These are phyloP conservation scores for Pueraria montana DNA, from an alignment of 306 rosid genomes.

Conservation along the genomic window DNA sequence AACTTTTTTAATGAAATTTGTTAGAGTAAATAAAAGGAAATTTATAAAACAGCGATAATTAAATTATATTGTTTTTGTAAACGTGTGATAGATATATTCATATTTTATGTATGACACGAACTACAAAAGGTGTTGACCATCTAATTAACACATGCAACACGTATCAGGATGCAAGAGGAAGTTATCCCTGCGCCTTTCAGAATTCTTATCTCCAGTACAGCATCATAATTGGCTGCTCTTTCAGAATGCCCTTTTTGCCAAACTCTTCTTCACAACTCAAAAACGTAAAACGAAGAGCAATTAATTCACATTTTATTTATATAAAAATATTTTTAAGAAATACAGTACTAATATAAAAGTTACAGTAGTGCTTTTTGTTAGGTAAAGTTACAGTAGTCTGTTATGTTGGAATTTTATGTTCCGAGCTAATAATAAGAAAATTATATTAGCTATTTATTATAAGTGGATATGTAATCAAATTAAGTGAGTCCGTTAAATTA, in stretches of 20 bases:
- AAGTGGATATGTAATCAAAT: too few relatives aligned
- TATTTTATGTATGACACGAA: not conserved
- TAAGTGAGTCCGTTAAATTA: too few relatives aligned
- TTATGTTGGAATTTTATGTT: too few relatives aligned
- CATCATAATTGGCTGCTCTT: not conserved
- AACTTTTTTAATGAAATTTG: not conserved
- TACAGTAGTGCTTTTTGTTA: not conserved
- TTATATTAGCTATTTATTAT: too few relatives aligned
- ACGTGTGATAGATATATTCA: not conserved
- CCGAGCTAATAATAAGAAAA: too few relatives aligned
- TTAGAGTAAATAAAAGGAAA: too few relatives aligned
- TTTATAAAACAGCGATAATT: not conserved
- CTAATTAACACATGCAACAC: not conserved
- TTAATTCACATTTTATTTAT: not conserved
- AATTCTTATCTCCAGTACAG: conserved; percentile 31
- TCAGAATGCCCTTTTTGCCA: not conserved
- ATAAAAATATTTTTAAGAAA: not conserved
- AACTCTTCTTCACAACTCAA: not conserved
- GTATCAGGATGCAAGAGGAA: conserved; percentile 1
- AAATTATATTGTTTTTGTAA: not conserved
- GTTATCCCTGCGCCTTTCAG: conserved; percentile 19
- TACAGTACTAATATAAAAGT: not conserved
- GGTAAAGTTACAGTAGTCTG: too few relatives aligned
- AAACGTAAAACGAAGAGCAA: not conserved
- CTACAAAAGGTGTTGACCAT: conserved; percentile 3